phyloP scores from a whole-genome alignment of 148 eudicot genomes.

The Arbutus unedo region DNA sequence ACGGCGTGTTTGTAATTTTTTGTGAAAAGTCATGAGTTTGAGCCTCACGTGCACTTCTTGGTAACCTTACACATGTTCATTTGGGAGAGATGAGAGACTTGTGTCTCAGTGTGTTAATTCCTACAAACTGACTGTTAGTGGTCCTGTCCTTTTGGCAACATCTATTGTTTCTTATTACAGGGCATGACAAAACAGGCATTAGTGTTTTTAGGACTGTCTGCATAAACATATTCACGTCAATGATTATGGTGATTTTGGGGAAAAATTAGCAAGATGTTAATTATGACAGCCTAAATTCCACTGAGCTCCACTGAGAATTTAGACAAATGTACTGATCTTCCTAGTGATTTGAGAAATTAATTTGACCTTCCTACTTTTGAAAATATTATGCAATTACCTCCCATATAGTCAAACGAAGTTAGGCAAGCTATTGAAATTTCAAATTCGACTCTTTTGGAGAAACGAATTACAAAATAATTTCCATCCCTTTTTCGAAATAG shows the following conservation, averaged over 20 bases:
- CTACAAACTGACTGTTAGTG: neutral
- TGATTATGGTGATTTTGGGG: neutral
- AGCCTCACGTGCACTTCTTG: neutral
- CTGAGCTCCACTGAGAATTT: too few species aligned
- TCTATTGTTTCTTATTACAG: neutral
- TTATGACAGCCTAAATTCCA: too few species aligned
- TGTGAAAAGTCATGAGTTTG: neutral
- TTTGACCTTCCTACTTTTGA: too few species aligned
- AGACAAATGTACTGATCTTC: too few species aligned
- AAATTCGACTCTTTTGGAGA: too few species aligned
- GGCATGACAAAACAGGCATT: neutral
- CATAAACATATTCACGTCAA: neutral
- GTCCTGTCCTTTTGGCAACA: too few species aligned
- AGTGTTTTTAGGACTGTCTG: neutral
- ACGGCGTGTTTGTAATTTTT: neutral
- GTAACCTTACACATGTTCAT: neutral
- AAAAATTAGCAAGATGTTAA: neutral
- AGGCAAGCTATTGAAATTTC: too few species aligned
- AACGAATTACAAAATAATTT: too few species aligned
- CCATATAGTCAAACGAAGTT: too few species aligned
- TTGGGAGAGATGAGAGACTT: neutral
- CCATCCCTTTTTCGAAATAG: too few species aligned
- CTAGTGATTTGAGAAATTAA: too few species aligned
- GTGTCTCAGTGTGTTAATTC: neutral
- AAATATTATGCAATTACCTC: too few species aligned